Evolutionary conservation across 2,329 filamentous ascomycete species (phyloP), one percentile per base, ranked within the genome.

Genomic region (Colletotrichum sp.): DNA sequence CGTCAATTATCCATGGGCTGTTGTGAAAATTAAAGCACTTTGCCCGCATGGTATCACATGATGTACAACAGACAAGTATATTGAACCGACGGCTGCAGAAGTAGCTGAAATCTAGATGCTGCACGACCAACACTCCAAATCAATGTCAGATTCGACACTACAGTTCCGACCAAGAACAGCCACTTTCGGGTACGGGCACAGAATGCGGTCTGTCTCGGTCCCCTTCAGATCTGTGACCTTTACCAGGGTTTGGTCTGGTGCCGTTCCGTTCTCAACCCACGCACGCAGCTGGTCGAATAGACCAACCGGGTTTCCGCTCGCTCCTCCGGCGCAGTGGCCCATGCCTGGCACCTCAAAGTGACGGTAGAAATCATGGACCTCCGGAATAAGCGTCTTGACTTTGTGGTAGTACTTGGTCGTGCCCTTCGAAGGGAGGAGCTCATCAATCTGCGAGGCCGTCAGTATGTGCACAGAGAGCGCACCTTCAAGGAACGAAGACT

Each of bases 131-230:
- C 68, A 71, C 12, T n/a, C 7, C 8, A 39, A 1, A 28, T 28
- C 43, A 13, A 52, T 52, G 43, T 21, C 43, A 18, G 28, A 34
- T 16, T 13, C 21, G n/a, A 28, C 9, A 36, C 73, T 59, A 32
- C 76, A 77, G 18, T 13, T 57, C 2, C 1, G 3, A 10, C 77
- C 76, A 67, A 82, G 84, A 79, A 16, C 81, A 78, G 80, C 69
- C 24, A 80, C 77, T 59, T 78, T 74, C 7, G 79, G 77, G 67
- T 80, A 81, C 57, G 79, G 80, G 79, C 87, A 89, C 72, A 88
- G 79, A 16, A 81, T 81, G 61, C 86, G 81, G 68, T 80, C 24
- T 5, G 61, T 61, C 4, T 32, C 30, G 10, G 6, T 10, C 3
- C 61, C 69, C 6, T 43, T 55, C 18, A n/a, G 26, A 10, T 36